These are phyloP conservation scores for Nidula niveotomentosa DNA, from an alignment of 1,284 basidiomycete species.

Conservation along the genomic window DNA sequence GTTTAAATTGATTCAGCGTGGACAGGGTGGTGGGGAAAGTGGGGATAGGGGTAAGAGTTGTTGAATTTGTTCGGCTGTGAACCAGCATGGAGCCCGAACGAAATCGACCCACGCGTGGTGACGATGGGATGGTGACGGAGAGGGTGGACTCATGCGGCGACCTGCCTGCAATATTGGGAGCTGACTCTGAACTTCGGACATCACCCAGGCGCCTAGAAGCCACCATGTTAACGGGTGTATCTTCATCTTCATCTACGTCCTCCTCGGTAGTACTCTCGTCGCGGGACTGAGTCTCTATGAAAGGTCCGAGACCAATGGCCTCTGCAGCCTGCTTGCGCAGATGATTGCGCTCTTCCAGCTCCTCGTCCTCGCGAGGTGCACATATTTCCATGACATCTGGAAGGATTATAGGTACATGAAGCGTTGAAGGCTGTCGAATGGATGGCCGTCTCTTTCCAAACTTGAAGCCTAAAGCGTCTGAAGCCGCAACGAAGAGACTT, in stretches of 20 bases:
- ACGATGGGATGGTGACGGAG: constrained; percentile 25
- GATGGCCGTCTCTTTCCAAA: constrained; percentile 46
- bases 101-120: constrained; percentile 19
- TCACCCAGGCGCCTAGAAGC: background rate
- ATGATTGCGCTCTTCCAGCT: constrained; percentile 69
- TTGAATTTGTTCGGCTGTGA: constrained; percentile 33
- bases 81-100: constrained; percentile 36
- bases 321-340: constrained; percentile 74
- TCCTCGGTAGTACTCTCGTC: constrained; percentile 29
- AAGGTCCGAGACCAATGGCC: constrained; percentile 60
- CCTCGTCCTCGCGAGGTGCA: constrained; percentile 50
- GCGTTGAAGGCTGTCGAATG: constrained; percentile 35
- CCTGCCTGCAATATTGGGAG: constrained; percentile 3
- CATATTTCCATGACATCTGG: constrained; percentile 74
- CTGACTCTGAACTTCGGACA: constrained; percentile 6
- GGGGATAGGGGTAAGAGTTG: constrained; percentile 41
- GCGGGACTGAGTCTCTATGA: constrained; percentile 26
- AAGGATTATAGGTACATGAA: constrained; percentile 35
- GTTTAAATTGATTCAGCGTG: constrained; percentile 47
- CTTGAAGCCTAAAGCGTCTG: constrained; percentile 46
- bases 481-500: constrained; percentile 55
- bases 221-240: constrained; percentile 1
- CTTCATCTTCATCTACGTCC: constrained; percentile 22
- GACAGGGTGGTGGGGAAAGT: constrained; percentile 57
- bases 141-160: constrained; percentile 25